Evolutionary conservation across 352 stramenopile species (phyloP).

Genomic region (Pythium scleroteichum): DNA sequence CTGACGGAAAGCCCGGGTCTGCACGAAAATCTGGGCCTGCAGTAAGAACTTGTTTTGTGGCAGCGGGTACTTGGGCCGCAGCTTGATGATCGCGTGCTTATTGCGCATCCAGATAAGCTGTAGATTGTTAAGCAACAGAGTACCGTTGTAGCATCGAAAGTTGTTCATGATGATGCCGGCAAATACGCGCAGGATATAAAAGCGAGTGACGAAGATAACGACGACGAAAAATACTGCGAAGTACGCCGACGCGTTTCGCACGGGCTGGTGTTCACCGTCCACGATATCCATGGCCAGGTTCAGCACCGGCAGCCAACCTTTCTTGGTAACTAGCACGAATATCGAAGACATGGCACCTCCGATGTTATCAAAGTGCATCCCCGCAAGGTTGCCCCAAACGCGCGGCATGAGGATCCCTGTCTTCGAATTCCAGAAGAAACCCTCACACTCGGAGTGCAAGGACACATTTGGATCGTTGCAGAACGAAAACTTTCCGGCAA

Average conservation of each 20-base stretch:
- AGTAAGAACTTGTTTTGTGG: conserved; percentile 62
- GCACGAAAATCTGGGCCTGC: conserved; percentile 61
- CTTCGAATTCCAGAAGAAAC: conserved; percentile 62
- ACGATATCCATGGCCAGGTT: conserved; percentile 84
- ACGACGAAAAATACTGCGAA: conserved; percentile 83
- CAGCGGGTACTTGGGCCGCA: conserved; percentile 74
- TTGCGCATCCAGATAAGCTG: conserved; percentile 83
- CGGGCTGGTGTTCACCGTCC: conserved; percentile 63
- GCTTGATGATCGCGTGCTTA: conserved; percentile 57
- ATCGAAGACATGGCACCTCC: conserved; percentile 71
- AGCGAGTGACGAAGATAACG: conserved; percentile 79
- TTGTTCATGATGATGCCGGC: conserved; percentile 88
- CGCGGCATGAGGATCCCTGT: conserved; percentile 61
- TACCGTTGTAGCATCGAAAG: conserved; percentile 84
- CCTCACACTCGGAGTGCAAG: conserved; percentile 48
- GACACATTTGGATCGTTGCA: conserved; percentile 74
- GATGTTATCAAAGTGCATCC: conserved; percentile 87
- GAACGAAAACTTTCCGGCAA: conserved; percentile 74
- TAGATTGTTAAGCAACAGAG: conserved; percentile 67
- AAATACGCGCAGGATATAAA: conserved; percentile 79
- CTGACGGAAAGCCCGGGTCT: conserved; percentile 60
- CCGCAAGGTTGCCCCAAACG: conserved; percentile 77
- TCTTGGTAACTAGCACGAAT: conserved; percentile 83
- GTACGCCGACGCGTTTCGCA: conserved; percentile 72
- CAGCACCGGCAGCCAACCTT: conserved; percentile 82